Conservation (phyloP, 306 rosid species). For the Pachyrhizus erosus region DNA sequence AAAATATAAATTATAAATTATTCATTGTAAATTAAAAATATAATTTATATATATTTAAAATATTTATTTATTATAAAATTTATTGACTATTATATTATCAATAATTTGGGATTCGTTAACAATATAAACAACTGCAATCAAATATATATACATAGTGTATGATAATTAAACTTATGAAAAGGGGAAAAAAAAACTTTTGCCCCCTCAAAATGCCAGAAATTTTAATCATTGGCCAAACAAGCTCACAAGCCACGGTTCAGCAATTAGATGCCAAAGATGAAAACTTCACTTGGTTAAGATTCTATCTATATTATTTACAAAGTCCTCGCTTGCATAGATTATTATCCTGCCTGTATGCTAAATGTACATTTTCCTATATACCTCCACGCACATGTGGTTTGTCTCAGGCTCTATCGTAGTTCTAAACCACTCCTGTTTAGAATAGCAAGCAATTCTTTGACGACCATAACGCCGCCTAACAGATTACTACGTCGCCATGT, state of each 20-base stretch:
- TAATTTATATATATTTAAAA: too few relatives aligned
- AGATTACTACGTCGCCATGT: conserved; percentile 16
- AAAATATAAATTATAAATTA: too few relatives aligned
- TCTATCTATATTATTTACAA: background rate
- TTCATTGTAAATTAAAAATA: too few relatives aligned
- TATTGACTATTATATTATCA: too few relatives aligned
- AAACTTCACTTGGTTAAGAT: background rate
- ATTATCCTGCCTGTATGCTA: background rate
- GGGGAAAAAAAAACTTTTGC: too few relatives aligned
- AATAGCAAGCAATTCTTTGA: conserved; percentile 30
- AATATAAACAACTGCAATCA: too few relatives aligned
- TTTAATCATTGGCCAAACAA: background rate
- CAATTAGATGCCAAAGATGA: background rate
- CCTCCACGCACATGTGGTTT: conserved; percentile 34
- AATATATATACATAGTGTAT: too few relatives aligned
- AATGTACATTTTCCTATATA: conserved; percentile 14
- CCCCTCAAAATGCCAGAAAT: background rate
- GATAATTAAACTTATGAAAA: too few relatives aligned
- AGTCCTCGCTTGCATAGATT: background rate
- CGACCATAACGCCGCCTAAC: background rate
- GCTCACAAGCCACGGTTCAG: background rate
- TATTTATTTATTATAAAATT: too few relatives aligned
- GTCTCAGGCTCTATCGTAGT: background rate
- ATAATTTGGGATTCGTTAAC: too few relatives aligned
- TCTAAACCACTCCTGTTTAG: conserved; percentile 16